Evolutionary conservation across 352 stramenopile genomes (phyloP).

Genomic region (Phytopythium sindhum): DNA sequence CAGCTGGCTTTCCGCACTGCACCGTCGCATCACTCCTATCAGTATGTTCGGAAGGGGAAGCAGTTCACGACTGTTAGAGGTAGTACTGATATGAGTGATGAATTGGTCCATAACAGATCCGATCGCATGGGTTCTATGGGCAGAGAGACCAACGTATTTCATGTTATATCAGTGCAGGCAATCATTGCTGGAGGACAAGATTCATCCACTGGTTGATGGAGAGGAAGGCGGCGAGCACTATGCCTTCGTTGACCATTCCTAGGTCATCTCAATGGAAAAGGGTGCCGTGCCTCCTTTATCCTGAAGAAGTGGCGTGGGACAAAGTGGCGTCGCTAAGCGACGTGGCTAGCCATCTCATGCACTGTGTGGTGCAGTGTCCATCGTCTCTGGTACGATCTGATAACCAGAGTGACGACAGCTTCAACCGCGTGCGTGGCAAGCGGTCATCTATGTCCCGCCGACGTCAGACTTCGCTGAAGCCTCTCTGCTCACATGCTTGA

Average conservation of each 20-base stretch:
- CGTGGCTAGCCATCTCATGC: not conserved
- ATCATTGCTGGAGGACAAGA: no score
- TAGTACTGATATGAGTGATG: not conserved
- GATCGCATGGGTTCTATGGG: no score
- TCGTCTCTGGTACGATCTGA: not conserved
- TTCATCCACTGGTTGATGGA: no score
- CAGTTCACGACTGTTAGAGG: not conserved
- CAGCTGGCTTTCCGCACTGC: not conserved
- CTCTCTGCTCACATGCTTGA: not conserved
- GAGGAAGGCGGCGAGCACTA: no score
- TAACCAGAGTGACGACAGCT: not conserved
- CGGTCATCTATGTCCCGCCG: not conserved
- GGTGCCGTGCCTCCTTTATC: no score
- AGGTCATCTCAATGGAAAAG: no score
- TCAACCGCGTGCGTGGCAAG: constrained; percentile 1
- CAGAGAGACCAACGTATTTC: not conserved
- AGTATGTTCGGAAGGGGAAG: not conserved
- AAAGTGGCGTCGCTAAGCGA: no score
- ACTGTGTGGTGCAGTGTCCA: no score
- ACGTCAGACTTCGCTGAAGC: not conserved
- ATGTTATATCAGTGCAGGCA: constrained; percentile 1
- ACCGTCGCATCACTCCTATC: not conserved
- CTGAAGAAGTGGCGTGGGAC: no score
- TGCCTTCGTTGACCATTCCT: no score
- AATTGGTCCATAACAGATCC: not conserved